These are phyloP conservation scores for Aspergillus thermomutatus DNA, from an alignment of 2,329 filamentous ascomycete species.

Conservation along the genomic window DNA sequence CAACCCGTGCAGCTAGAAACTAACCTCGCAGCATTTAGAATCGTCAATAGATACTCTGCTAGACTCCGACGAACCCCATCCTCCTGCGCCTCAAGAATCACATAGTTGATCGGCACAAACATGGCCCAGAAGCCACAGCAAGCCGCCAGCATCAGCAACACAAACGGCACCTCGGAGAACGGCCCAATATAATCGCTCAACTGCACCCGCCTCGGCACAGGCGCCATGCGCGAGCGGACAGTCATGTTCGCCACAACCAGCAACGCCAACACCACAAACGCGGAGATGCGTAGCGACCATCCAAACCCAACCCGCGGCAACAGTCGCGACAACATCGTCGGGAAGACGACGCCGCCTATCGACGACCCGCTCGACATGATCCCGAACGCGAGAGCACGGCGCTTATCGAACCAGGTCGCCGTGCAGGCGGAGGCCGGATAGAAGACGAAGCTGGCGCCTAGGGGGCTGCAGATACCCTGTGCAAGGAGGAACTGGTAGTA, in stretches of 20 bases:
- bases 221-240: slow-evolving; percentile 45
- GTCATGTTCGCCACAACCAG: slow-evolving; percentile 53
- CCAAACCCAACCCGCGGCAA: slow-evolving; percentile 51
- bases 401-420: slow-evolving; percentile 53
- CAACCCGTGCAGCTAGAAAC: background rate
- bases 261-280: slow-evolving; percentile 60
- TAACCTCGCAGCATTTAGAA: slow-evolving; percentile 48
- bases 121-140: slow-evolving; percentile 61
- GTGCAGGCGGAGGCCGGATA: slow-evolving; percentile 36
- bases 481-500: slow-evolving; percentile 57
- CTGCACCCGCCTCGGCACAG: slow-evolving; percentile 12
- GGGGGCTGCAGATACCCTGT: slow-evolving; percentile 51
- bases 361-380: slow-evolving; percentile 53
- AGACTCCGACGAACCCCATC: slow-evolving; percentile 49
- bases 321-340: slow-evolving; percentile 57
- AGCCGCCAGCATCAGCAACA: slow-evolving; percentile 42
- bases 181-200: slow-evolving; percentile 16
- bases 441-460: slow-evolving; percentile 50
- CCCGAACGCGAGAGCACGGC: slow-evolving; percentile 52
- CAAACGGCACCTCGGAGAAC: slow-evolving; percentile 47
- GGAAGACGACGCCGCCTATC: slow-evolving; percentile 57
- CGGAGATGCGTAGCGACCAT: slow-evolving; percentile 54
- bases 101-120: slow-evolving; percentile 55
- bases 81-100: slow-evolving; percentile 44
- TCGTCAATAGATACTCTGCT: slow-evolving; percentile 52